Evolutionary conservation across 2,329 filamentous ascomycete species (phyloP).

Genomic region (Pseudocercospora fuligena): DNA sequence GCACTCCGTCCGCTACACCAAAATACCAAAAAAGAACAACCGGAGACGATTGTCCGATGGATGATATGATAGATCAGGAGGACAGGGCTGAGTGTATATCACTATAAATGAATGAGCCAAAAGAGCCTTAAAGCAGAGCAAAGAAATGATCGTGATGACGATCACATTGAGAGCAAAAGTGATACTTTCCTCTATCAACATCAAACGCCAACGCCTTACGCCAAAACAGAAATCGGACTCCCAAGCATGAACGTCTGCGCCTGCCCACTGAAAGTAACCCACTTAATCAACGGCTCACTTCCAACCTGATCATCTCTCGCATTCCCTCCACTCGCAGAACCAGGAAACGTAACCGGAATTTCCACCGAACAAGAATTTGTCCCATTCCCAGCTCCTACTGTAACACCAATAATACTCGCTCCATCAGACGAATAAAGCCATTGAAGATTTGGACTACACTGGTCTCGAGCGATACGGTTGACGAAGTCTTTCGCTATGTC

Average conservation of each 20-base stretch:
- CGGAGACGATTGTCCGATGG: no score
- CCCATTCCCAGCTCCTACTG: neutral
- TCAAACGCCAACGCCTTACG: neutral
- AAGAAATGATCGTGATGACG: no score
- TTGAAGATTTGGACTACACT: slow-evolving; percentile 8
- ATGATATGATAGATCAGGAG: no score
- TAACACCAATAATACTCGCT: neutral
- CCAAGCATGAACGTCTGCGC: slow-evolving; percentile 12
- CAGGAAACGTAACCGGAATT: slow-evolving; percentile 19
- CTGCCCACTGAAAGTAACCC: slow-evolving; percentile 12
- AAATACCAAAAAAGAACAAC: no score
- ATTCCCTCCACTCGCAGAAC: slow-evolving; percentile 12
- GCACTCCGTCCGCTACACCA: no score
- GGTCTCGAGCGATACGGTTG: slow-evolving; percentile 12
- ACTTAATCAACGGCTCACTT: slow-evolving; percentile 18
- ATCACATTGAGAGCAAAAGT: no score
- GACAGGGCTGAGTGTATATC: no score
- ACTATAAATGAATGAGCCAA: no score
- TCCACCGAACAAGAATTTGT: slow-evolving; percentile 13
- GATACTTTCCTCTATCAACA: no score
- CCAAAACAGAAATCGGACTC: slow-evolving; percentile 13
- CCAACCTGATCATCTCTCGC: slow-evolving; percentile 16
- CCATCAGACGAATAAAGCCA: no score
- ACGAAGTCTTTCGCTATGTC: slow-evolving; percentile 14
- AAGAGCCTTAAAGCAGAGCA: no score